Conservation (phyloP, 2,329 filamentous ascomycete genomes). For the Verticillium tricorpus region DNA sequence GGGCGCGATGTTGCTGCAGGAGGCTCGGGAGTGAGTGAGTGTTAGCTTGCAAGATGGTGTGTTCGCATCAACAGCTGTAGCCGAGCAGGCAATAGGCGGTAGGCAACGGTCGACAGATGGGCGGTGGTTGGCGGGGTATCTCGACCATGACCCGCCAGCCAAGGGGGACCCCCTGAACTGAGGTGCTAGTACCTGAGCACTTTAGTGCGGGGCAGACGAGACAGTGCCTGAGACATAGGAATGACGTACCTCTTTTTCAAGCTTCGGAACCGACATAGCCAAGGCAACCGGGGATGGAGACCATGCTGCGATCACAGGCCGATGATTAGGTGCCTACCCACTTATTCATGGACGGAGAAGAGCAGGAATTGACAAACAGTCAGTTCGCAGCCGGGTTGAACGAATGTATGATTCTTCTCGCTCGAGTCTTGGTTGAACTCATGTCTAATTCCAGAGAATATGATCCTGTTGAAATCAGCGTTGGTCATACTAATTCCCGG, state of each 20-base stretch:
- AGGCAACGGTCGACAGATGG: not conserved
- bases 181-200: not conserved
- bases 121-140: not conserved
- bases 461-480: too few relatives aligned
- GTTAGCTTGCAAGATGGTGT: not conserved
- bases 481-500: slow-evolving; percentile 1
- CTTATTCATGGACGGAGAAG: too few relatives aligned
- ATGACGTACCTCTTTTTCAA: not conserved
- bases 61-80: not conserved
- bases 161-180: not conserved
- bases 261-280: too few relatives aligned
- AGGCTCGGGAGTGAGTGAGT: not conserved
- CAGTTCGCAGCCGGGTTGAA: too few relatives aligned
- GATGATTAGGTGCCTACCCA: too few relatives aligned
- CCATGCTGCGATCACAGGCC: too few relatives aligned
- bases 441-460: too few relatives aligned
- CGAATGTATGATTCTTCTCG: too few relatives aligned
- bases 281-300: too few relatives aligned
- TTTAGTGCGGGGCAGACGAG: slow-evolving; percentile 12
- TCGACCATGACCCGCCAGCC: not conserved
- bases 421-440: too few relatives aligned
- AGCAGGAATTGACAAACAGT: too few relatives aligned
- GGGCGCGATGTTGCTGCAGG: too few relatives aligned
- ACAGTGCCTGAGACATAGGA: slow-evolving; percentile 3
- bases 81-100: not conserved